These are phyloP conservation scores for Calonectria hawksworthii DNA, from an alignment of 2,329 filamentous ascomycete genomes.

Conservation along the genomic window DNA sequence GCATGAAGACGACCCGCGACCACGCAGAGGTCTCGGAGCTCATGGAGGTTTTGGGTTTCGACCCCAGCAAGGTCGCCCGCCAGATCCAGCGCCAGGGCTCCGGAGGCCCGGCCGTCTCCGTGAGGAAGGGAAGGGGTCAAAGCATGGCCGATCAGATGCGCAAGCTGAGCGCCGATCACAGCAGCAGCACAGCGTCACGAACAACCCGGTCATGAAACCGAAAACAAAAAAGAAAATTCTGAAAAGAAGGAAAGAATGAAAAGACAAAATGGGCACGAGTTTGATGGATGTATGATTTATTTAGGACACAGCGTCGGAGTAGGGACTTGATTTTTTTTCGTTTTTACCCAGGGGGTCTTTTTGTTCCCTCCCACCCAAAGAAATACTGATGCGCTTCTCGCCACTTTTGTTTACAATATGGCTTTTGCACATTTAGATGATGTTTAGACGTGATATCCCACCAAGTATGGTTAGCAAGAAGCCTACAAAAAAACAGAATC, in stretches of 20 bases:
- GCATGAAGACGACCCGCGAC: constrained; percentile 84
- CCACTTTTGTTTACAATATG: neutral
- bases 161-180: constrained; percentile 54
- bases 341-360: constrained; percentile 23
- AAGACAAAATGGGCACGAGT: neutral
- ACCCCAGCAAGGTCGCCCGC: constrained; percentile 45
- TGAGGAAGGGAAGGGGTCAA: constrained; percentile 67
- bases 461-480: neutral
- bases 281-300: constrained; percentile 20
- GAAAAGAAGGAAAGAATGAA: neutral
- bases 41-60: constrained; percentile 72
- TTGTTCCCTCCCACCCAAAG: constrained; percentile 7
- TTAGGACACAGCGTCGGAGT: constrained; percentile 43
- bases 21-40: constrained; percentile 80
- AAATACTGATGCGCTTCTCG: constrained; percentile 18
- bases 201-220: neutral
- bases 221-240: neutral
- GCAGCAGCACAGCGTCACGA: constrained; percentile 28
- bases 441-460: constrained; percentile 23
- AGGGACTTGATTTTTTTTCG: constrained; percentile 29
- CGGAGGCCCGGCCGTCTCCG: constrained; percentile 51
- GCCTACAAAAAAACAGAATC: neutral
- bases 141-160: constrained; percentile 66
- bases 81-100: constrained; percentile 33
- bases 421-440: constrained; percentile 18